Conservation (phyloP, 1,284 basidiomycete species). For the Boletellus deceptivus region DNA sequence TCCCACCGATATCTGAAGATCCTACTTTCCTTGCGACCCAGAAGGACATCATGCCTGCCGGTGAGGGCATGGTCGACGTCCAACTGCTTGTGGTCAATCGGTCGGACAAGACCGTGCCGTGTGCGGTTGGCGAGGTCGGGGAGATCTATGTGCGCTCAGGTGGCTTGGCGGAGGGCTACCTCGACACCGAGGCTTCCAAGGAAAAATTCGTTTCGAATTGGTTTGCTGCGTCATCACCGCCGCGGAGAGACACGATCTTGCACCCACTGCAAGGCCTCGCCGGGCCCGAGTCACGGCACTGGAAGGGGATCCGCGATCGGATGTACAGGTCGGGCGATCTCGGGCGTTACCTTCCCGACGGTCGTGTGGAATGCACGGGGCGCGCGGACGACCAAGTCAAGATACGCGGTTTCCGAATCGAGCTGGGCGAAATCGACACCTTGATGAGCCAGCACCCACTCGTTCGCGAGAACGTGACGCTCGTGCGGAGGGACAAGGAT, state of each 20-base stretch:
- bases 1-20: slow-evolving; percentile 84
- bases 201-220: slow-evolving; percentile 95
- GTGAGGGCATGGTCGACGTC: slow-evolving; percentile 97
- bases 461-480: slow-evolving; percentile 94
- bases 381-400: slow-evolving; percentile 99
- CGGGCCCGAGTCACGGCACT: slow-evolving; percentile 74
- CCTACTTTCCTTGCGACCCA: slow-evolving; percentile 90
- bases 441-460: slow-evolving; percentile 92
- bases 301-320: slow-evolving; percentile 97
- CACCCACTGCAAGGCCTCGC: slow-evolving; percentile 55
- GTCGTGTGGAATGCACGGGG: slow-evolving; percentile 95
- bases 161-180: slow-evolving; percentile 94
- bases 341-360: slow-evolving; percentile 91
- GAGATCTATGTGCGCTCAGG: slow-evolving; percentile 99
- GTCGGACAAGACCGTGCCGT: slow-evolving; percentile 84
- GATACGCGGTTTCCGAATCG: slow-evolving; percentile 99
- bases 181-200: slow-evolving; percentile 79
- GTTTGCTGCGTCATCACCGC: slow-evolving; percentile 63
- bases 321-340: slow-evolving; percentile 99
- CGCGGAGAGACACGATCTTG: slow-evolving; percentile 69
- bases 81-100: slow-evolving; percentile 97
- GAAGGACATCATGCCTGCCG: slow-evolving; percentile 99
- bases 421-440: slow-evolving; percentile 98
- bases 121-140: slow-evolving; percentile 95
- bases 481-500: slow-evolving; percentile 97